Base-by-base conservation (phyloP, 2,329 filamentous ascomycete genomes). In the Trichoderma harzianum region DNA sequence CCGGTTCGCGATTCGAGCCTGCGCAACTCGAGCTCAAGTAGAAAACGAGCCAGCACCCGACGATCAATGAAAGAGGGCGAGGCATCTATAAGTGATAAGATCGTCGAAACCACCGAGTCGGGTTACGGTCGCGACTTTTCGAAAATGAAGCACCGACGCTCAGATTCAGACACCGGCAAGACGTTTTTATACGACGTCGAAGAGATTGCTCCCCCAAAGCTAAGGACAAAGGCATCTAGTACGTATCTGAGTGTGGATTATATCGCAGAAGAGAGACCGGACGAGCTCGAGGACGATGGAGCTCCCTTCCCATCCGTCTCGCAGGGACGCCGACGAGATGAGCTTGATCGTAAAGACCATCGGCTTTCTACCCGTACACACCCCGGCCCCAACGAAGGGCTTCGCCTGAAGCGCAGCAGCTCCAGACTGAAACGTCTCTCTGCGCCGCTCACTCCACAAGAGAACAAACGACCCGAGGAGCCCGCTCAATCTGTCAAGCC, bases 261-360 rank as follows among this genome's bases (percentile, higher is more conserved):
- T 11, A 64, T 72, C 26, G 73, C 74, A n/a, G 74, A 75, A 14
- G 72, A 74, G 26, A 72, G 71, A 63, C 51, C 76, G 0, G 80
- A 82, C 12, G 79, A 79, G 24, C 36, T 72, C 6, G 78, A 83
- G 3, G 88, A 92, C 26, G 90, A 93, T 21, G 90, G 89, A 16
- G 92, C 92, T 0, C 92, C 92, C 1, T 92, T 89, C 21, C 92
- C 92, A 0, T 86, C 90, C 1, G 86, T 94, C 8, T 86, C 90
- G 18, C 91, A 92, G 73, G 86, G 89, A 18, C 83, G 85, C 10
- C 83, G 86, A 30, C 83, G 86, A 78, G 86, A 84, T 74, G 79
- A 86, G 76, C 79, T 83, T 1, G 86, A 87, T n/a, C 81, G 82
- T 14, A 78, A 76, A 32, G 80, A 82, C 47, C 80, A 84, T 61